Evolutionary conservation across 2,329 filamentous ascomycete species (phyloP).

Genomic region (Aspergillus sp.): DNA sequence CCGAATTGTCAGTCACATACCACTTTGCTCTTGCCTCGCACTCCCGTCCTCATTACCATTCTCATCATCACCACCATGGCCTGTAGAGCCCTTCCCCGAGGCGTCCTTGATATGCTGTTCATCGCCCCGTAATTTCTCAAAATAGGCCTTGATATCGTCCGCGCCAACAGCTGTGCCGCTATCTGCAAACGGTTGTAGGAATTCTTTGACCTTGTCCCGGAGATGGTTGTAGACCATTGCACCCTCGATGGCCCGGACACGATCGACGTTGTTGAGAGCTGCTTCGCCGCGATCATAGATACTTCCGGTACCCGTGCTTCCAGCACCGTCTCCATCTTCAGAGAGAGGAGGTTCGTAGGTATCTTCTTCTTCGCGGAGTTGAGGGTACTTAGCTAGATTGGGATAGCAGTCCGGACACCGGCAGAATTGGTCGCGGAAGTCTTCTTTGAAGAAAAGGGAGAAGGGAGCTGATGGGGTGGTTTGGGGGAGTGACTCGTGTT

Average conservation of each 20-base stretch:
- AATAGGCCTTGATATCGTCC: conserved; percentile 95
- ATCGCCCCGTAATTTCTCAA: conserved; percentile 90
- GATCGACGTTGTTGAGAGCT: conserved; percentile 85
- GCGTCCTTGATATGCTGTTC: conserved; percentile 69
- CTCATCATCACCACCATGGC: conserved; percentile 27
- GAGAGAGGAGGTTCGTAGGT: conserved; percentile 90
- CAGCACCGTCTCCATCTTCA: conserved; percentile 54
- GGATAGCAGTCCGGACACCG: conserved; percentile 80
- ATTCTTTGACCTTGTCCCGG: conserved; percentile 92
- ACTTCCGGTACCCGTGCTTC: conserved; percentile 69
- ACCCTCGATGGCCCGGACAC: conserved; percentile 89
- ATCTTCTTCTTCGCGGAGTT: conserved; percentile 92
- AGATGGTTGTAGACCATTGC: conserved; percentile 98
- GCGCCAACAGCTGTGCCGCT: conserved; percentile 84
- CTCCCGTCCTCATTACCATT: conserved; percentile 31
- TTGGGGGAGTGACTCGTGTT: conserved; percentile 59
- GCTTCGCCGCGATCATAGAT: conserved; percentile 90
- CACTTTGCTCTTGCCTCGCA: conserved; percentile 48
- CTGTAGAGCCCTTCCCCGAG: conserved; percentile 51
- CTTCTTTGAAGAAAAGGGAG: conserved; percentile 77
- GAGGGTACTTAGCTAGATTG: conserved; percentile 66
- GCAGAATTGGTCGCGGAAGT: conserved; percentile 81
- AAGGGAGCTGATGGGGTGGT: conserved; percentile 58
- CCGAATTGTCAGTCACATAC: conserved; percentile 29
- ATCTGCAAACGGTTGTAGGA: conserved; percentile 91